Base-by-base conservation (phyloP, 768 basidiomycete species). In the Chalciporus chontae region DNA sequence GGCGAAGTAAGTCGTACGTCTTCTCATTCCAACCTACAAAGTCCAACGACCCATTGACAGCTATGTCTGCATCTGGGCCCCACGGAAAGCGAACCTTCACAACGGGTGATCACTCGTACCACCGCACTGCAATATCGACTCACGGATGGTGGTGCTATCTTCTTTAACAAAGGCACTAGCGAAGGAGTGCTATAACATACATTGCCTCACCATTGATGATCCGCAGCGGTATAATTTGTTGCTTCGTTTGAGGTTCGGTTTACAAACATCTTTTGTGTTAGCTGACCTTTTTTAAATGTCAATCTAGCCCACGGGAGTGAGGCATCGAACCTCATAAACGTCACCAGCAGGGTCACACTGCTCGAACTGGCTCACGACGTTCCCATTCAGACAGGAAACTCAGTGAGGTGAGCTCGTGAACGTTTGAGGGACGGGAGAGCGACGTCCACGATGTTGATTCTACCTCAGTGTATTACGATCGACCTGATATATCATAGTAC, bases 101-200 rank as follows among this genome's bases (percentile, higher is more conserved):
- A 68, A 74, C 52, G 75, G 65, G 29, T 58, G 14, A 74, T 85
- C 32, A 68, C 78, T 4, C 73, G 87, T 45, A 74, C 70, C 43
- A 62, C 70, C 1, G 85, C 87, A 0, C 53, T 88, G 8, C 87
- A 90, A 51, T 92, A 90, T 63, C 73, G 81, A 41, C 67, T 91
- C 52, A 80, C 81, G 13, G 90, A 90, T 53, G 65, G 70, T 8
- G 77, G 83, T 3, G 78, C 80, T 2, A 67, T 79, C 0, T 90
- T 84, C 69, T 91, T 92, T 59, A 78, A 84, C 50, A 78, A 82
- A 52, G 89, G 89, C 4, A 90, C 81, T 13, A 79, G 81, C 13
- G 74, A 73, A 27, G 83, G 78, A 1, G 80, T 90, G 5, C 66
- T 90, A 37, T 87, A 64, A 62, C 26, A 29, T 44, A n/a, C 15